Conservation (phyloP, 2,329 filamentous ascomycete genomes). For the Trichoderma citrinoviride region DNA sequence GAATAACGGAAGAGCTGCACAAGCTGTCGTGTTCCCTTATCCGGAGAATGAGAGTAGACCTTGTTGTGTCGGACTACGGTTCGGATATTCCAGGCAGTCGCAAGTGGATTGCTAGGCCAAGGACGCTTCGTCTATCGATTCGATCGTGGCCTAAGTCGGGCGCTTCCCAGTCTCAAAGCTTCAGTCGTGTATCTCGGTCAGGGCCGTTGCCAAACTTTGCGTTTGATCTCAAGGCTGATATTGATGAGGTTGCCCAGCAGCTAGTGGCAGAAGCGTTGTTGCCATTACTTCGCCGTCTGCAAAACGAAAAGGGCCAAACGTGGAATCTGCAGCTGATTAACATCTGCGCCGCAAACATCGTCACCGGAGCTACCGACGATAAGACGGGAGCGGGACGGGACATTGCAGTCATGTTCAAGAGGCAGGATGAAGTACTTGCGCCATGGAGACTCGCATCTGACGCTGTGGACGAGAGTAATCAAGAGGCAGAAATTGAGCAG, state of each 20-base stretch:
- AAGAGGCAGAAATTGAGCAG: not conserved
- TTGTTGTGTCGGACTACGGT: slow-evolving; percentile 54
- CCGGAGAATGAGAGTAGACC: slow-evolving; percentile 73
- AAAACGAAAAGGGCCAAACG: slow-evolving; percentile 60
- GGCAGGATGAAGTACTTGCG: slow-evolving; percentile 66
- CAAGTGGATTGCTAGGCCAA: slow-evolving; percentile 76
- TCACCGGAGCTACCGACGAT: slow-evolving; percentile 50
- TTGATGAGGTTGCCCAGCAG: slow-evolving; percentile 62
- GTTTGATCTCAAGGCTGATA: slow-evolving; percentile 59
- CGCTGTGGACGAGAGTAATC: slow-evolving; percentile 24
- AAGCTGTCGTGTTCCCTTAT: slow-evolving; percentile 68
- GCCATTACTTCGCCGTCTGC: slow-evolving; percentile 71
- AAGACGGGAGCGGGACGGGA: slow-evolving; percentile 63
- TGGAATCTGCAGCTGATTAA: slow-evolving; percentile 87
- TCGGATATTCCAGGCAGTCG: slow-evolving; percentile 34
- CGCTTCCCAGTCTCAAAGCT: slow-evolving; percentile 52
- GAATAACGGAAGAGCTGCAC: slow-evolving; percentile 66
- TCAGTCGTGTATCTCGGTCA: slow-evolving; percentile 73
- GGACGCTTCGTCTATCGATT: slow-evolving; percentile 77
- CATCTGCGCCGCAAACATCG: slow-evolving; percentile 84
- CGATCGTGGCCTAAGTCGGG: slow-evolving; percentile 51
- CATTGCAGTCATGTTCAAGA: slow-evolving; percentile 78
- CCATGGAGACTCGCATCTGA: slow-evolving; percentile 59
- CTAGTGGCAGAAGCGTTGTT: slow-evolving; percentile 68
- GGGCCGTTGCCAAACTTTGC: slow-evolving; percentile 69